Percentiles rank a stretch among this genome's conserved stretches.
phyloP scores from a whole-genome alignment of 2,329 filamentous ascomycete species.

The Monilinia vaccinii-corymbosi region DNA sequence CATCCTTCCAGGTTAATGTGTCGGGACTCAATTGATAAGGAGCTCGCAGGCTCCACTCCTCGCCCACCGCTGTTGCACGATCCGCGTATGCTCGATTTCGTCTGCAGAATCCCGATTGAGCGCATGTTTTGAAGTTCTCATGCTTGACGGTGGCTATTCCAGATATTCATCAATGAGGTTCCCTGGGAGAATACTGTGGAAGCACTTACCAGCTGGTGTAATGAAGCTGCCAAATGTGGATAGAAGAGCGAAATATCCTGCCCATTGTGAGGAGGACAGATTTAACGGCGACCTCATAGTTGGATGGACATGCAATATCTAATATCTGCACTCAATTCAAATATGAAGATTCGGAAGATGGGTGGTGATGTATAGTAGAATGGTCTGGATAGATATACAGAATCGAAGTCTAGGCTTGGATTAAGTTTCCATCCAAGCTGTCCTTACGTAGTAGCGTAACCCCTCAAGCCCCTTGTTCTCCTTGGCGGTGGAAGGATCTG shows the following conservation, averaged over 20 bases:
- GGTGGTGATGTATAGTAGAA: neutral
- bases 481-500: neutral
- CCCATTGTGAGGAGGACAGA: constrained; percentile 56
- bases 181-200: neutral
- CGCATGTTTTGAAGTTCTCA: constrained; percentile 93
- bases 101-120: constrained; percentile 94
- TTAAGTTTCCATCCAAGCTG: constrained; percentile 14
- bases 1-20: constrained; percentile 67
- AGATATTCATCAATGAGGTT: constrained; percentile 13
- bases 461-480: neutral
- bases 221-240: constrained; percentile 51
- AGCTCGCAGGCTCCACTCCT: constrained; percentile 53
- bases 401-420: constrained; percentile 1
- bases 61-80: constrained; percentile 52
- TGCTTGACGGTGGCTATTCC: constrained; percentile 74
- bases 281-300: constrained; percentile 24
- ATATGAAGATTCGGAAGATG: neutral
- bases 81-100: constrained; percentile 89
- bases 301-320: constrained; percentile 5
- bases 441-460: too few relatives aligned
- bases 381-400: too few relatives aligned
- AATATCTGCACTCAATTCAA: neutral
- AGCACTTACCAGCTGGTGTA: constrained; percentile 51
- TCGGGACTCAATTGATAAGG: constrained; percentile 71
- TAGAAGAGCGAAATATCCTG: constrained; percentile 51